phyloP scores from a whole-genome alignment of 129 eudicot species.

The Apium graveolens region DNA sequence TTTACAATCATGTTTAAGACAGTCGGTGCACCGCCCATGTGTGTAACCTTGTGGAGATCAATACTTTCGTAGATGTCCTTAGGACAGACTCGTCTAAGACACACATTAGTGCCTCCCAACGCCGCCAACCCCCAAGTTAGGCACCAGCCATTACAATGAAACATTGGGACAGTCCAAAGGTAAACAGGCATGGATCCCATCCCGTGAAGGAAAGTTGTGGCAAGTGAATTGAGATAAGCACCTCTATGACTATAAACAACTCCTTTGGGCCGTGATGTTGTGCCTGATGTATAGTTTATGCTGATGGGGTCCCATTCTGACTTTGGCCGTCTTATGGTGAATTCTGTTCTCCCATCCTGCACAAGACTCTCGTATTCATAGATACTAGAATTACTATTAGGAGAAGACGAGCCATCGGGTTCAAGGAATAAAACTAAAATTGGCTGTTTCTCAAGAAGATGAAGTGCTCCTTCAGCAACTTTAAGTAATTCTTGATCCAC shows the following conservation, averaged over 20 bases:
- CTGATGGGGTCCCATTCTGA: constrained; percentile 62
- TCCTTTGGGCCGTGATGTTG: constrained; percentile 89
- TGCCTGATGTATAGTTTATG: constrained; percentile 86
- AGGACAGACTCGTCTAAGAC: constrained; percentile 58
- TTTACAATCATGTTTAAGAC: constrained; percentile 77
- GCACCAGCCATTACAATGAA: constrained; percentile 97
- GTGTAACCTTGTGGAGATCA: constrained; percentile 52
- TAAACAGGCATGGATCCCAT: constrained; percentile 57
- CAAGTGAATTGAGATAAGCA: constrained; percentile 28
- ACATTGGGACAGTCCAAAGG: constrained; percentile 94
- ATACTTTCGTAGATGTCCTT: constrained; percentile 55
- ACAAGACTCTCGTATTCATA: constrained; percentile 51
- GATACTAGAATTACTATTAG: constrained; percentile 4
- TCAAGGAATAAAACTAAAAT: constrained; percentile 42
- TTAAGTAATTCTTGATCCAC: constrained; percentile 60
- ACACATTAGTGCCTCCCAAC: constrained; percentile 72
- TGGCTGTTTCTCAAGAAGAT: constrained; percentile 38
- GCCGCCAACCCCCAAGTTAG: constrained; percentile 87
- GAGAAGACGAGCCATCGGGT: not conserved
- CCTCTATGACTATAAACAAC: constrained; percentile 73
- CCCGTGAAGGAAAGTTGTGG: constrained; percentile 60
- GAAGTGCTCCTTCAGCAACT: constrained; percentile 41
- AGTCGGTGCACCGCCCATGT: constrained; percentile 66
- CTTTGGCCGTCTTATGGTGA: constrained; percentile 37
- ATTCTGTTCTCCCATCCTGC: constrained; percentile 26